phyloP scores from a whole-genome alignment of 345 rosid genomes.

The Citrus trifoliata region DNA sequence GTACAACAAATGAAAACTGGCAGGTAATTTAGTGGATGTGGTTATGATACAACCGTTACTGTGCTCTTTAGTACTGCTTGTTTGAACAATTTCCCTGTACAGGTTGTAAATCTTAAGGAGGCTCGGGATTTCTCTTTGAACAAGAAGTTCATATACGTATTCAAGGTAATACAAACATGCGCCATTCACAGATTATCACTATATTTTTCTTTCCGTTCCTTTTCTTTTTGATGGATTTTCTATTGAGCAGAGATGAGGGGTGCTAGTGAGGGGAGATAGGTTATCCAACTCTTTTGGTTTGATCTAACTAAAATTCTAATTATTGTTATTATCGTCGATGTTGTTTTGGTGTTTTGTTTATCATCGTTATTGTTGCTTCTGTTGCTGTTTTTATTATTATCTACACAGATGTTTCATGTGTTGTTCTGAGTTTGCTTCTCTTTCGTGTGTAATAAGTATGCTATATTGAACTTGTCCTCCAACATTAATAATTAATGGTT shows the following conservation, averaged over 20 bases:
- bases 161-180: constrained; percentile 56
- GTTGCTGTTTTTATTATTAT: neutral
- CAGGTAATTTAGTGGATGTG: constrained; percentile 46
- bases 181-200: neutral
- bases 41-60: neutral
- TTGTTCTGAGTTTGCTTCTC: neutral
- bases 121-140: constrained; percentile 83
- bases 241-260: neutral
- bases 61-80: neutral
- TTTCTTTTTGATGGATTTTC: neutral
- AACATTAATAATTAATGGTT: constrained; percentile 22
- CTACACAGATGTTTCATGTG: neutral
- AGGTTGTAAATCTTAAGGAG: constrained; percentile 96
- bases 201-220: neutral
- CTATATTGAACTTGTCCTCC: neutral
- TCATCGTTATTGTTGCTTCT: neutral
- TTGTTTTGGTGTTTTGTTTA: neutral
- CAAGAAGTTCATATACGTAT: constrained; percentile 79
- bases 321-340: neutral
- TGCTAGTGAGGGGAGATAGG: neutral
- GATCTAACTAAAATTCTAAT: neutral
- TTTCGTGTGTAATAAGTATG: neutral
- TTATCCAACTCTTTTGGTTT: neutral
- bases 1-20: constrained; percentile 94
- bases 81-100: constrained; percentile 16